Conservation (phyloP, 768 basidiomycete species). For the Collybia nuda region DNA sequence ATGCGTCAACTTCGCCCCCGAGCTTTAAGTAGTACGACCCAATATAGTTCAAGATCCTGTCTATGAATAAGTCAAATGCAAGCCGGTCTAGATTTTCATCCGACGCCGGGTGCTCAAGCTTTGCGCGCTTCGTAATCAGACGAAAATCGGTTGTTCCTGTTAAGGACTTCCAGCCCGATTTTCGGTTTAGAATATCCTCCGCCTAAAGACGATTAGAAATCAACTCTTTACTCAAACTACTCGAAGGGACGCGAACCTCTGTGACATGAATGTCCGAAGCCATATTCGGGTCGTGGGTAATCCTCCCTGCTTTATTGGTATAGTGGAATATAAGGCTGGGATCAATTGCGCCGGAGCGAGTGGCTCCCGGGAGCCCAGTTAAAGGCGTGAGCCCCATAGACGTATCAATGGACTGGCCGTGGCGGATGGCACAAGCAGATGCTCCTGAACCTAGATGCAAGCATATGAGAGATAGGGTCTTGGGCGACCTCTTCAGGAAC, state of each 20-base stretch:
- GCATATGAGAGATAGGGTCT: slow-evolving; percentile 70
- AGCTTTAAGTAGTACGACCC: slow-evolving; percentile 79
- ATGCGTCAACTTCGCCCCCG: slow-evolving; percentile 63
- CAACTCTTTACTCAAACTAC: not conserved
- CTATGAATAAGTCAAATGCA: slow-evolving; percentile 79
- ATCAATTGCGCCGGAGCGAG: slow-evolving; percentile 81
- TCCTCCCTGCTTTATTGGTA: slow-evolving; percentile 49
- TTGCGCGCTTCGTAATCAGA: slow-evolving; percentile 51
- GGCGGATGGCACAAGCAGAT: slow-evolving; percentile 71
- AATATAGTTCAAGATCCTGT: slow-evolving; percentile 70
- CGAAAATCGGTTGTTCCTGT: slow-evolving; percentile 85
- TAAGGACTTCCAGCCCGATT: slow-evolving; percentile 77
- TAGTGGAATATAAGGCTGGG: slow-evolving; percentile 89
- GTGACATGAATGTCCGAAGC: slow-evolving; percentile 55
- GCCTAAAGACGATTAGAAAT: slow-evolving; percentile 35
- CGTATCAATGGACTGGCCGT: slow-evolving; percentile 79
- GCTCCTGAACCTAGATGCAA: slow-evolving; percentile 93
- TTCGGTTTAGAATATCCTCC: slow-evolving; percentile 71
- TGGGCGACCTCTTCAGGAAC: slow-evolving; percentile 53
- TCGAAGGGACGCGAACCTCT: slow-evolving; percentile 24
- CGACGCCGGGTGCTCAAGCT: slow-evolving; percentile 20
- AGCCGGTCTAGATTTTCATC: slow-evolving; percentile 44
- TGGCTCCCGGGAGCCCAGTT: slow-evolving; percentile 87
- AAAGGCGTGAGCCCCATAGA: slow-evolving; percentile 92
- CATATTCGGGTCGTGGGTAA: slow-evolving; percentile 52